Percentiles rank a stretch among this genome's conserved stretches.
Conservation (phyloP, 2,329 filamentous ascomycete genomes). For the Whalleya microplaca region DNA sequence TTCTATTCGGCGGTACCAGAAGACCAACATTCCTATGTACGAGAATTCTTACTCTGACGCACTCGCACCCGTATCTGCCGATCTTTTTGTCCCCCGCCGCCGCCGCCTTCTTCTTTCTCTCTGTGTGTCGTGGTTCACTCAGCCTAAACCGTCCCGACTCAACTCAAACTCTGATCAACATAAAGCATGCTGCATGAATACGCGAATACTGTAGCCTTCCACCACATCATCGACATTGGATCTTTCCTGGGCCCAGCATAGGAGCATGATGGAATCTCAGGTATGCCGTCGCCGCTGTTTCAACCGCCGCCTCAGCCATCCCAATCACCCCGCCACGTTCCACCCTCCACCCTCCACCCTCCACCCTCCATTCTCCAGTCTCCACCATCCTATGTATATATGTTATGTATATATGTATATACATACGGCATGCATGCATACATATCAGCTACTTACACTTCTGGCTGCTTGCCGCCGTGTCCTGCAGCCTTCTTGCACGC, state of each 20-base stretch:
- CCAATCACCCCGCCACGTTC: constrained; percentile 30
- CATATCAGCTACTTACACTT: constrained; percentile 5
- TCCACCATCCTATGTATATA: constrained; percentile 16
- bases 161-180: constrained; percentile 9
- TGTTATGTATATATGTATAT: too few species aligned
- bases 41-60: background rate
- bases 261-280: constrained; percentile 52
- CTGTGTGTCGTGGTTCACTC: background rate
- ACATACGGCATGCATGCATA: constrained; percentile 9
- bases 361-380: constrained; percentile 32
- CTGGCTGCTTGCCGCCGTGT: background rate
- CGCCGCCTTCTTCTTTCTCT: background rate
- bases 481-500: constrained; percentile 15
- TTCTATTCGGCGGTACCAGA: background rate
- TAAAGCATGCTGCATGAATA: constrained; percentile 27
- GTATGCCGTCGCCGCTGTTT: constrained; percentile 40
- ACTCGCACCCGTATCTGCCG: background rate
- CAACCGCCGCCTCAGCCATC: too few species aligned
- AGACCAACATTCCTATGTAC: background rate
- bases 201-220: constrained; percentile 8
- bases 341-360: constrained; percentile 36
- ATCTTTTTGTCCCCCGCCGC: background rate
- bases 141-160: background rate
- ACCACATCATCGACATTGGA: constrained; percentile 26
- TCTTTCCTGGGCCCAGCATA: constrained; percentile 31